Base-by-base conservation (phyloP, 2,329 filamentous ascomycete genomes). In the Phaeosphaeriaceae sp. region DNA sequence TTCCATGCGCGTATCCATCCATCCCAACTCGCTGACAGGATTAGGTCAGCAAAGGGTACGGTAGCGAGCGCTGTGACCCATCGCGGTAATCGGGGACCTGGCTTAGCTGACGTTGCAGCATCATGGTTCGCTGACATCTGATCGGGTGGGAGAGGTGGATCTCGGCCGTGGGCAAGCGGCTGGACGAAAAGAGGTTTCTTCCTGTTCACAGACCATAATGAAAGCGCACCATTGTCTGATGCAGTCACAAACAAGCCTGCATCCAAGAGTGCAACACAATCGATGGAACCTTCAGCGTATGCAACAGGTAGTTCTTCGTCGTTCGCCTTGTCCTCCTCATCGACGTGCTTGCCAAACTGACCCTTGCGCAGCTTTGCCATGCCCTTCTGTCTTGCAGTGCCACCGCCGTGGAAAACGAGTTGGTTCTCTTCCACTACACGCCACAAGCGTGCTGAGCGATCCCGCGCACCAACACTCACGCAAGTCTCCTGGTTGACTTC, bases 381-480 rank as follows among this genome's bases (percentile, higher is more conserved):
- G 10, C 80, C 79, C 44, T 78, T 78, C 49, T 76, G 74, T 49
- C 69, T 63, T 33, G 70, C 72, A n/a, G 70, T 72, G 17, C 88
- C 90, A 61, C 93, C 92, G 57, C 93, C 94, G 48, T 94, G 89
- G 79, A 98, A 99, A 1, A 98, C 93, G 7, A 99, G 86, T 76
- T 99, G 95, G 1, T 91, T 92, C 80, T 99, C 94, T 70, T 99
- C 95, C 4, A 92, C 88, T 1, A 99, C 93, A 78, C 97, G 97
- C 95, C 95, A 99, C 67, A 97, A 80, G 57, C 95, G 86, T 41
- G 94, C 95, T 1, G 93, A 97, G 56, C 94, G 89, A 76, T 99
- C 95, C 64, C 95, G 86, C 6, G 92, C 90, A 54, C 95, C 95
- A 19, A 97, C 95, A 61, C 90, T 95, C 58, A 98, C 85, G 74